Conservation (phyloP, 2,329 filamentous ascomycete genomes). For the Alternaria longipes region DNA sequence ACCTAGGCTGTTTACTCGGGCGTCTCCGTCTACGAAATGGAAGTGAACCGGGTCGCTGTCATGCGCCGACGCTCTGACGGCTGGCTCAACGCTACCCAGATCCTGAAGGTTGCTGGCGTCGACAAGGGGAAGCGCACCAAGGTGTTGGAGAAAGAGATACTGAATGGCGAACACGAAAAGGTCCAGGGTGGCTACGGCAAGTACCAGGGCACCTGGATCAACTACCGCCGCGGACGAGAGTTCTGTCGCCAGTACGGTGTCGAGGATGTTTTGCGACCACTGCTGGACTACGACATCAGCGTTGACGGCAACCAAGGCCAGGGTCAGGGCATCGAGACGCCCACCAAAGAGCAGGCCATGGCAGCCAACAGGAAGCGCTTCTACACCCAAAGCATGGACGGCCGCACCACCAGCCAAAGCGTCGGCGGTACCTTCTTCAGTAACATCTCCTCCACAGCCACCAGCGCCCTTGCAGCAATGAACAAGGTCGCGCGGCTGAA, state of each 20-base stretch:
- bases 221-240: constrained; percentile 88
- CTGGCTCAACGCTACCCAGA: constrained; percentile 98
- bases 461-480: constrained; percentile 92
- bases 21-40: constrained; percentile 98
- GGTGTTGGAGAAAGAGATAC: constrained; percentile 96
- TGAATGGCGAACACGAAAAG: constrained; percentile 96
- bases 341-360: constrained; percentile 99
- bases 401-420: constrained; percentile 67
- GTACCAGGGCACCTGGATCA: constrained; percentile 99
- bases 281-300: constrained; percentile 82
- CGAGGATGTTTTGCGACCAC: constrained; percentile 76
- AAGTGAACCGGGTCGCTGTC: constrained; percentile 89
- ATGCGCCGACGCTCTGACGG: constrained; percentile 96
- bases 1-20: constrained; percentile 85
- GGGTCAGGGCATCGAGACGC: constrained; percentile 84
- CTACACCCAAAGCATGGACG: constrained; percentile 80
- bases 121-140: constrained; percentile 98
- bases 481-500: constrained; percentile 91
- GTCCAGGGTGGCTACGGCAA: constrained; percentile 98
- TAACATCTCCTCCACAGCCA: constrained; percentile 93
- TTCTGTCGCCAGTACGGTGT: constrained; percentile 84
- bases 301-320: constrained; percentile 75
- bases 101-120: constrained; percentile 95
- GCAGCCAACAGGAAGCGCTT: constrained; percentile 88
- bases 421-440: constrained; percentile 92